These are phyloP conservation scores for Silene latifolia DNA, from an alignment of 148 eudicot genomes.

Conservation along the genomic window DNA sequence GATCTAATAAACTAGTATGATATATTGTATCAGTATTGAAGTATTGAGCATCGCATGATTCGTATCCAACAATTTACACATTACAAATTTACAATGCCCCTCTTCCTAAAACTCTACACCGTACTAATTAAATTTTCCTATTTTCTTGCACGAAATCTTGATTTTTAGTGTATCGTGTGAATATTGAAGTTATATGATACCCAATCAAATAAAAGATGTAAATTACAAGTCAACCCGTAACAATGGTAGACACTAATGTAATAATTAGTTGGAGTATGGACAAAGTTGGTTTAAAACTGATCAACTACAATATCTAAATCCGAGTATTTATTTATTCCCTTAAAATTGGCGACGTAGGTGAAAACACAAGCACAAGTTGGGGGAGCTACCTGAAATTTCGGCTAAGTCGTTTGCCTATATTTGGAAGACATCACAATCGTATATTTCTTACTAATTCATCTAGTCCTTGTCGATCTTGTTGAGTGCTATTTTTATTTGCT, in stretches of 20 bases:
- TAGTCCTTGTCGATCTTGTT: no score
- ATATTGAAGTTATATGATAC: neutral
- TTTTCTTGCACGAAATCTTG: conserved; percentile 10
- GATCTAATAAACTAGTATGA: no score
- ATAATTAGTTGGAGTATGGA: conserved; percentile 1
- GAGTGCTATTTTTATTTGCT: no score
- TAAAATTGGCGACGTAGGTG: neutral
- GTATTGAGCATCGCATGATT: no score
- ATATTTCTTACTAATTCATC: no score
- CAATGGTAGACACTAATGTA: neutral
- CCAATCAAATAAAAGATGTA: neutral
- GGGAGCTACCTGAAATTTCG: neutral
- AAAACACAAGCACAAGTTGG: no score
- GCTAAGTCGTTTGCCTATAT: conserved; percentile 25
- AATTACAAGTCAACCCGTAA: neutral
- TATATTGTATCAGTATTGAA: no score
- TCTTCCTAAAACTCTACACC: no score
- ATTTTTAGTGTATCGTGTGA: neutral
- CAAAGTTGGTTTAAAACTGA: conserved; percentile 20
- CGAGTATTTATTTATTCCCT: neutral
- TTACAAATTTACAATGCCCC: no score
- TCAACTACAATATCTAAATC: conserved; percentile 28
- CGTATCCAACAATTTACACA: no score
- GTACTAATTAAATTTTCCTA: no score
- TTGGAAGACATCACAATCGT: no score